Conservation (phyloP, 805 yeast species). For the Schwanniomyces pseudopolymorphus region DNA sequence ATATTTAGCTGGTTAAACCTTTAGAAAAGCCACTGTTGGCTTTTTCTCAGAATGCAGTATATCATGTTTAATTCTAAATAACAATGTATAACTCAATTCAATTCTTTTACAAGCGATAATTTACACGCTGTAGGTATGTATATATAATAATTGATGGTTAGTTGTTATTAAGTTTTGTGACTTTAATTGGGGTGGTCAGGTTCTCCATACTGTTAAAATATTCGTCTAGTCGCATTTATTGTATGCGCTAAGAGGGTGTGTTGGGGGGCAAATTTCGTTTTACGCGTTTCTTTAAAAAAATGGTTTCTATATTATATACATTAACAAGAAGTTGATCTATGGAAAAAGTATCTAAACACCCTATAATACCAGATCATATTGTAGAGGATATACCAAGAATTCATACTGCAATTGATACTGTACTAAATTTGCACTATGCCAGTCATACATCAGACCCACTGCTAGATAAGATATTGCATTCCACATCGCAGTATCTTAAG, state of each 20-base stretch:
- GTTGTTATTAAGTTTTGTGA: no score
- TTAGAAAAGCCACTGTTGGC: not conserved
- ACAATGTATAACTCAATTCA: not conserved
- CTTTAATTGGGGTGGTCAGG: no score
- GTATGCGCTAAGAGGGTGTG: not conserved
- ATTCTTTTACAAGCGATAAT: not conserved
- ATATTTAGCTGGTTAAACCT: not conserved
- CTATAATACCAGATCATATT: conserved; percentile 5
- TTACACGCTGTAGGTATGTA: not conserved
- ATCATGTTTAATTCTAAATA: not conserved
- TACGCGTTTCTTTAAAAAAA: not conserved
- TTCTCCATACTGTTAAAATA: no score
- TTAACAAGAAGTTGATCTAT: not conserved
- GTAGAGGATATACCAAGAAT: conserved; percentile 5
- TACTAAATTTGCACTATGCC: conserved; percentile 32
- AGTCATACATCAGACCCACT: conserved; percentile 28
- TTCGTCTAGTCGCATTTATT: no score
- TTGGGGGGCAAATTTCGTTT: not conserved
- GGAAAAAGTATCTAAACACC: conserved; percentile 7
- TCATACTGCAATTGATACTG: conserved; percentile 29
- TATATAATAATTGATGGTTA: no score
- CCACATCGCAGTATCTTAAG: conserved; percentile 17
- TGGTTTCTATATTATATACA: not conserved
- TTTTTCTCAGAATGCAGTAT: not conserved
- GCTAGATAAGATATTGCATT: conserved; percentile 17